Percentiles rank a stretch among this genome's conserved stretches.
phyloP scores from a whole-genome alignment of 1,284 basidiomycete species.

The Tausonia pullulans region DNA sequence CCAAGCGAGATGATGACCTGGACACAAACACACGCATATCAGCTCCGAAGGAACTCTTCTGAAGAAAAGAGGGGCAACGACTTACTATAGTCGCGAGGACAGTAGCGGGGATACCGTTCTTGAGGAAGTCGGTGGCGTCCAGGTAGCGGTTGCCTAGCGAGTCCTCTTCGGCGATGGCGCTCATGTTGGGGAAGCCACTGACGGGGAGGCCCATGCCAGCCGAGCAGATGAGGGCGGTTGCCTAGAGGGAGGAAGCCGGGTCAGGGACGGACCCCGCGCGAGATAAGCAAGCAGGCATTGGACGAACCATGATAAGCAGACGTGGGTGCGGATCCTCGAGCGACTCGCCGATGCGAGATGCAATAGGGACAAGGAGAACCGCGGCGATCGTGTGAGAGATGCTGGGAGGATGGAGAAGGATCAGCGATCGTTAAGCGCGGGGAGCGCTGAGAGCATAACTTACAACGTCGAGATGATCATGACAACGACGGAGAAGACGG shows the following conservation, averaged over 20 bases:
- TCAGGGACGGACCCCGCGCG: background rate
- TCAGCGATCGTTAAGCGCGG: background rate
- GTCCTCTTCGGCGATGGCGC: constrained; percentile 88
- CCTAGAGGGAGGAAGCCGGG: constrained; percentile 19
- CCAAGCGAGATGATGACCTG: constrained; percentile 73
- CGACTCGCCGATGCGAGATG: constrained; percentile 72
- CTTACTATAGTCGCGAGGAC: constrained; percentile 69
- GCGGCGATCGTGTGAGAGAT: constrained; percentile 96
- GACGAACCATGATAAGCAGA: constrained; percentile 66
- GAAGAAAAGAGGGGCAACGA: constrained; percentile 17
- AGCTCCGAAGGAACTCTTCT: constrained; percentile 14
- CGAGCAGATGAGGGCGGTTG: constrained; percentile 81
- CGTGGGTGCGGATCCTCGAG: constrained; percentile 58
- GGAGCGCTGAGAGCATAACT: constrained; percentile 18
- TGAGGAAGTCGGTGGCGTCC: constrained; percentile 76
- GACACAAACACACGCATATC: background rate
- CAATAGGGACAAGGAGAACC: constrained; percentile 91
- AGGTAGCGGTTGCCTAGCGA: constrained; percentile 84
- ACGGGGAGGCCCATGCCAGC: constrained; percentile 98
- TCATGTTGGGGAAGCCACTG: constrained; percentile 94
- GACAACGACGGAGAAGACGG: constrained; percentile 73
- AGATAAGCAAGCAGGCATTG: background rate
- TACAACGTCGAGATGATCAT: constrained; percentile 53
- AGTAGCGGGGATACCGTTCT: constrained; percentile 85
- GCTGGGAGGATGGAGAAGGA: constrained; percentile 19